Conservation (phyloP, 352 stramenopile genomes). For the Lagenidium sp. region DNA sequence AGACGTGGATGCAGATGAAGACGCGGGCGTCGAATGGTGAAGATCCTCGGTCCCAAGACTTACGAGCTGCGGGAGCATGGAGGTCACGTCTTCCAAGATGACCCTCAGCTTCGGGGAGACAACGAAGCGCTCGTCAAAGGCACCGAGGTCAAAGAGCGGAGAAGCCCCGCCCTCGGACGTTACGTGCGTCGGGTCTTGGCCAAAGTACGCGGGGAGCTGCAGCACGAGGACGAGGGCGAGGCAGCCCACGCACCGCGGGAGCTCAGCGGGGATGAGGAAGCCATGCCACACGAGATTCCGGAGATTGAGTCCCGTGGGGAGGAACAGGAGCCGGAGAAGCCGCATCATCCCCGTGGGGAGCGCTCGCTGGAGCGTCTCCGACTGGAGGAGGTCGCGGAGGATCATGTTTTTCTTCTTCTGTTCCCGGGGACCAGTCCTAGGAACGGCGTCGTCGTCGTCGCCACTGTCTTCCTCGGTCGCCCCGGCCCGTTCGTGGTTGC, state of each 20-base stretch:
- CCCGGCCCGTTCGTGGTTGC: too few relatives aligned
- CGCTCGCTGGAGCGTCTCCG: constrained; percentile 15
- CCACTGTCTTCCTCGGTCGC: too few relatives aligned
- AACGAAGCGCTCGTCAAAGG: constrained; percentile 12
- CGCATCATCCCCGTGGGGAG: constrained; percentile 30
- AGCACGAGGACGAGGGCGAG: constrained; percentile 39
- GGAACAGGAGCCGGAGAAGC: constrained; percentile 42
- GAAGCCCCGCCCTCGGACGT: too few relatives aligned
- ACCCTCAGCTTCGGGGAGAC: not conserved
- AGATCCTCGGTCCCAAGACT: constrained; percentile 1
- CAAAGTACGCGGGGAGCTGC: constrained; percentile 3
- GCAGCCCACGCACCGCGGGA: constrained; percentile 45
- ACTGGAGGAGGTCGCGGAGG: constrained; percentile 48
- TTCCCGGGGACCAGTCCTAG: too few relatives aligned
- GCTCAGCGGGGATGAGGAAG: constrained; percentile 39
- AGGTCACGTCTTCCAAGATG: not conserved
- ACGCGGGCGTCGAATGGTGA: not conserved
- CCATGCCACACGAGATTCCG: constrained; percentile 69
- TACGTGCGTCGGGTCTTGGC: constrained; percentile 3
- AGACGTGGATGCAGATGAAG: too few relatives aligned
- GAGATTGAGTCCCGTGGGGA: constrained; percentile 52
- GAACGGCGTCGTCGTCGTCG: too few relatives aligned
- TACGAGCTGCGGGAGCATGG: not conserved
- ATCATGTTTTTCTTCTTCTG: constrained; percentile 55
- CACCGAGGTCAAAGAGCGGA: constrained; percentile 16